Percentiles rank a stretch among this genome's conserved stretches.
phyloP scores from a whole-genome alignment of 805 yeast species.

The Yarrowia yakushimensis region DNA sequence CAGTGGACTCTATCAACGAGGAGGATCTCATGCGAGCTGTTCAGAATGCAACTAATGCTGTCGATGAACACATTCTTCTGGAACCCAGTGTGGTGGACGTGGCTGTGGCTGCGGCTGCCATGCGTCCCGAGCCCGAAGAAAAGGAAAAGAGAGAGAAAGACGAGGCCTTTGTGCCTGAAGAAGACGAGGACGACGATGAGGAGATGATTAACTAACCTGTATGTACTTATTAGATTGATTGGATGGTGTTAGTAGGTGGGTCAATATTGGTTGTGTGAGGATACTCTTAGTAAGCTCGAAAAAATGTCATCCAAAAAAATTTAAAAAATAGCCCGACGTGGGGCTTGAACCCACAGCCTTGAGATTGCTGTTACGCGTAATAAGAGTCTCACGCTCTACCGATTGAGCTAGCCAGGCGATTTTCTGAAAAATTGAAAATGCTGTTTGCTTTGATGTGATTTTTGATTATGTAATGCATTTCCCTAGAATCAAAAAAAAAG shows the following conservation, averaged over 20 bases:
- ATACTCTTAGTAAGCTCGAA: no score
- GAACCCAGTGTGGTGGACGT: slow-evolving; percentile 6
- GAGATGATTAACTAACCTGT: background rate
- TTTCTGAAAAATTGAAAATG: background rate
- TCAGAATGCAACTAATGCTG: slow-evolving; percentile 1
- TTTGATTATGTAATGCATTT: background rate
- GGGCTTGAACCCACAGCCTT: slow-evolving; percentile 23
- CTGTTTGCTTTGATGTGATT: background rate
- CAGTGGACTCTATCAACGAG: slow-evolving; percentile 2
- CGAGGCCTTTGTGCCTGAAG: background rate
- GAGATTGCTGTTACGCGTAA: background rate
- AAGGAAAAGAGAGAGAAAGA: background rate
- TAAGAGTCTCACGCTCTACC: slow-evolving; percentile 23
- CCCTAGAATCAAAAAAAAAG: no score
- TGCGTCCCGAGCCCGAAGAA: background rate
- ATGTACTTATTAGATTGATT: background rate
- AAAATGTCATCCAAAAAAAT: no score
- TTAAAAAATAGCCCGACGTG: slow-evolving; percentile 11
- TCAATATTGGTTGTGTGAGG: no score
- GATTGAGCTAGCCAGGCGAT: slow-evolving; percentile 21
- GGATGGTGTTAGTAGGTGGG: no score
- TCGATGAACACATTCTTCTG: background rate
- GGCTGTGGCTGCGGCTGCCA: slow-evolving; percentile 10
- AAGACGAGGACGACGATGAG: background rate
- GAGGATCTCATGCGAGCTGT: slow-evolving; percentile 19